Evolutionary conservation across 116 monocot genomes (phyloP).

Genomic region (Thalassia testudinum): DNA sequence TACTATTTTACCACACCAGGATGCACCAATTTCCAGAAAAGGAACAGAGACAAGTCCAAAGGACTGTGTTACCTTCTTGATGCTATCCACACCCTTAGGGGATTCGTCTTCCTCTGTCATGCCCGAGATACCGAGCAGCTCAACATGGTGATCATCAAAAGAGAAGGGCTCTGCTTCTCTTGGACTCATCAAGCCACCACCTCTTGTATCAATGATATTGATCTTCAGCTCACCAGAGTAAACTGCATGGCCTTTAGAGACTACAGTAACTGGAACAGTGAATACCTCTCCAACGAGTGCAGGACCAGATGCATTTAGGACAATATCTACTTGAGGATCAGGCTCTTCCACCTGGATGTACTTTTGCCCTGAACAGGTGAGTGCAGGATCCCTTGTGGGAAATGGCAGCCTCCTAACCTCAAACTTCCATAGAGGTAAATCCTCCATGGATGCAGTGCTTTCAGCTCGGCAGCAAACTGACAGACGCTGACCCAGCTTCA

Average conservation of each 20-base stretch:
- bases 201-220: conserved; percentile 89
- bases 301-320: conserved; percentile 37
- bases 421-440: conserved; percentile 59
- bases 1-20: conserved; percentile 74
- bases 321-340: conserved; percentile 75
- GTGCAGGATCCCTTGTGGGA: conserved; percentile 44
- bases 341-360: conserved; percentile 82
- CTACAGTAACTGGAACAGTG: conserved; percentile 39
- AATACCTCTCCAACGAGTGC: conserved; percentile 89
- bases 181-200: conserved; percentile 84
- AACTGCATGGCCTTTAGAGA: conserved; percentile 50
- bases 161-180: conserved; percentile 56
- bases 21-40: conserved; percentile 27
- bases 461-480: conserved; percentile 59
- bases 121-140: conserved; percentile 65
- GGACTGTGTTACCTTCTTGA: conserved; percentile 72
- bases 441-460: conserved; percentile 83
- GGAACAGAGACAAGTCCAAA: conserved; percentile 92
- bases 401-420: conserved; percentile 50
- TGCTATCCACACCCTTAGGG: conserved; percentile 28
- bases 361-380: conserved; percentile 72
- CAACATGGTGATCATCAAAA: conserved; percentile 65
- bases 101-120: conserved; percentile 29
- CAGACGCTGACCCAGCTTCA: conserved; percentile 34
- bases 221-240: conserved; percentile 88